These are phyloP conservation scores for Xylaria acuta DNA, from an alignment of 495 filamentous ascomycete species.

Conservation along the genomic window DNA sequence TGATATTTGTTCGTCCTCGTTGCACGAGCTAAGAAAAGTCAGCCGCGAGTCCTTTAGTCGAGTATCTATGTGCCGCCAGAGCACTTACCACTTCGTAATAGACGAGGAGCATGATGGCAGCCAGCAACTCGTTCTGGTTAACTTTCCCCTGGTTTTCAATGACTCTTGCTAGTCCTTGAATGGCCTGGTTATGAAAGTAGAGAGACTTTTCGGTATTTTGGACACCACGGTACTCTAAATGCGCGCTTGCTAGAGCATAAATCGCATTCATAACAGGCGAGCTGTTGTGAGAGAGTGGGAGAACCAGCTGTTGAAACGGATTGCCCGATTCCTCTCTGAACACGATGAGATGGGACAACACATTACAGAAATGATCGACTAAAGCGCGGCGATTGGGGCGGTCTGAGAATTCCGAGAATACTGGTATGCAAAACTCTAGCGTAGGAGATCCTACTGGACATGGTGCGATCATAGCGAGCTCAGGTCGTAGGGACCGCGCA, in stretches of 20 bases:
- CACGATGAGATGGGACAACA: constrained; percentile 66
- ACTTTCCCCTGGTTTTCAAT: constrained; percentile 59
- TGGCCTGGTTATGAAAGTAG: constrained; percentile 63
- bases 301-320: constrained; percentile 65
- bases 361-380: constrained; percentile 68
- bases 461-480: constrained; percentile 57
- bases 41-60: not conserved
- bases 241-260: constrained; percentile 63
- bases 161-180: constrained; percentile 62
- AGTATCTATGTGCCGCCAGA: not conserved
- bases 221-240: constrained; percentile 63
- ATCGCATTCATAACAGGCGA: constrained; percentile 64
- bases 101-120: constrained; percentile 66
- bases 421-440: constrained; percentile 57
- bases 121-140: constrained; percentile 63
- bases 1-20: constrained; percentile 61
- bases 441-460: constrained; percentile 53
- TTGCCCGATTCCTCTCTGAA: constrained; percentile 69
- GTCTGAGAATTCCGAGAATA: constrained; percentile 62
- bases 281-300: constrained; percentile 61
- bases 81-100: constrained; percentile 68
- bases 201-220: constrained; percentile 62
- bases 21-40: constrained; percentile 58
- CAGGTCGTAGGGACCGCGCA: constrained; percentile 41
- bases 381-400: constrained; percentile 61